These are phyloP conservation scores for Pythium sukuiense DNA, from an alignment of 352 stramenopile genomes.

Conservation along the genomic window DNA sequence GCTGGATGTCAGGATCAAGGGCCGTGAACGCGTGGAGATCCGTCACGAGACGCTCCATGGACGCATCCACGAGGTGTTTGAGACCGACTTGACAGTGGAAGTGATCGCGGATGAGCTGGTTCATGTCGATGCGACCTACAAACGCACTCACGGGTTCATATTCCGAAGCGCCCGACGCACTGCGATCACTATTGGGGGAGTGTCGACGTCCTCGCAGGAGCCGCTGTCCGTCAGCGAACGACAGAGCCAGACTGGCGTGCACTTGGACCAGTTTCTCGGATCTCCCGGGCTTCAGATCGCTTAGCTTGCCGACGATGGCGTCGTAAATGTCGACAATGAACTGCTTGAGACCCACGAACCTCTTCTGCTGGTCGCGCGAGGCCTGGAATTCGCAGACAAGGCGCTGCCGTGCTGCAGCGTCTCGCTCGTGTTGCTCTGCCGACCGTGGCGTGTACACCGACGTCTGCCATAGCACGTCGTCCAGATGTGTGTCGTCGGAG, in stretches of 20 bases:
- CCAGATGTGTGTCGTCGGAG: constrained; percentile 21
- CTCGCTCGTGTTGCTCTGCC: constrained; percentile 37
- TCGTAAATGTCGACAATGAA: constrained; percentile 76
- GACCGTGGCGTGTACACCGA: constrained; percentile 14
- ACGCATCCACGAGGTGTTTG: constrained; percentile 48
- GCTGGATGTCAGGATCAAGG: constrained; percentile 55
- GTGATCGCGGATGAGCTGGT: constrained; percentile 49
- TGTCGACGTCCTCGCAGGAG: constrained; percentile 9
- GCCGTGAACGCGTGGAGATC: constrained; percentile 39
- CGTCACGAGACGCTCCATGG: constrained; percentile 32
- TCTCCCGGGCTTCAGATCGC: constrained; percentile 28
- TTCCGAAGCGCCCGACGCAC: constrained; percentile 18
- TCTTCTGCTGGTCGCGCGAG: constrained; percentile 52
- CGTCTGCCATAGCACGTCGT: constrained; percentile 30
- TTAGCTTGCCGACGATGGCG: constrained; percentile 50
- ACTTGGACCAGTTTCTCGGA: constrained; percentile 33
- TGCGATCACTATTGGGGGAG: neutral
- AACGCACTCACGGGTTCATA: constrained; percentile 19
- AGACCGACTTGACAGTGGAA: constrained; percentile 67
- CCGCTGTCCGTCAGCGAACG: constrained; percentile 42
- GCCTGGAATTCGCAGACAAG: constrained; percentile 32
- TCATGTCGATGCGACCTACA: constrained; percentile 37
- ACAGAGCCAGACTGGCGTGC: constrained; percentile 48
- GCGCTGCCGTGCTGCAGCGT: constrained; percentile 9
- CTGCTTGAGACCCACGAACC: constrained; percentile 53